phyloP scores from a whole-genome alignment of 352 stramenopile genomes.

The Phytophthora pistaciae region DNA sequence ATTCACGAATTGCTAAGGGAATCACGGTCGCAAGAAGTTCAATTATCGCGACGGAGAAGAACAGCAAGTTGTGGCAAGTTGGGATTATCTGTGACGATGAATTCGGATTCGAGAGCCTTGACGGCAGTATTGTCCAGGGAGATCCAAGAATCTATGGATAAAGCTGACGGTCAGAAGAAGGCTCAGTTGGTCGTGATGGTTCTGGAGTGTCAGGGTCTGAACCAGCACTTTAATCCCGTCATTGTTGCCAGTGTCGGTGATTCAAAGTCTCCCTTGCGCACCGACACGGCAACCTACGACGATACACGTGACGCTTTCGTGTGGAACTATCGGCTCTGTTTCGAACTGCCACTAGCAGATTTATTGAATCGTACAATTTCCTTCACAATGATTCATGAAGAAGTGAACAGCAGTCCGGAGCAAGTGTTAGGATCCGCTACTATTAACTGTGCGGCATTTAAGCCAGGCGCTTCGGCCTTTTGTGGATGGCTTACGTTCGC shows the following conservation, averaged over 20 bases:
- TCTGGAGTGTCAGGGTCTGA: neutral
- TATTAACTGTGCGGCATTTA: neutral
- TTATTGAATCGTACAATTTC: neutral
- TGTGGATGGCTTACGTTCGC: neutral
- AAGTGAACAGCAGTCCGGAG: neutral
- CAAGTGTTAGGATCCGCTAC: neutral
- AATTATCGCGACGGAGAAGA: neutral
- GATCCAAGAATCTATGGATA: neutral
- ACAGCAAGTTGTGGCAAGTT: neutral
- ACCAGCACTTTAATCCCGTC: neutral
- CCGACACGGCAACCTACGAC: neutral
- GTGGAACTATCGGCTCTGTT: neutral
- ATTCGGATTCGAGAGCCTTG: neutral
- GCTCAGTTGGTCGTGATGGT: neutral
- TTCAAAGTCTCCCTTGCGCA: neutral
- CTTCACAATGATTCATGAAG: neutral
- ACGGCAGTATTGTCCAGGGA: neutral
- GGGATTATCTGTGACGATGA: neutral
- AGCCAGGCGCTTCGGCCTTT: neutral
- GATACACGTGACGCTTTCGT: neutral
- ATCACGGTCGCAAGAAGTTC: neutral
- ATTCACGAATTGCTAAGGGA: neutral
- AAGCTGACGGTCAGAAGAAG: neutral
- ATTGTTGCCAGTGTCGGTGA: neutral
- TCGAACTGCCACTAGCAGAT: neutral